These are phyloP conservation scores for Trypanosoma caninum DNA, from an alignment of 208 protist species.

Conservation along the genomic window DNA sequence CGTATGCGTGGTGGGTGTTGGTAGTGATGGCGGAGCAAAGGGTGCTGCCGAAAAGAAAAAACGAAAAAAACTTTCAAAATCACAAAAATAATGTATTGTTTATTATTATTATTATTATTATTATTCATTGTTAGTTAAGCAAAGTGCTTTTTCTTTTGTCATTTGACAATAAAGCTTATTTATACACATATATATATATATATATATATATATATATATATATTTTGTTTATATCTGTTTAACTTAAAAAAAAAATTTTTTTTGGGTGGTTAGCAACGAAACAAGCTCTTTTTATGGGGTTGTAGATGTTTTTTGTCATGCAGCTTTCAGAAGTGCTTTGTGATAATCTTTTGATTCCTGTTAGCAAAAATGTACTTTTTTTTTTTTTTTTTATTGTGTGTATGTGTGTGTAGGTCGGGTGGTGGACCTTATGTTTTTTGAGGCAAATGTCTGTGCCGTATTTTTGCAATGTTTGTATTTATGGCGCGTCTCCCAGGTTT, in stretches of 20 bases:
- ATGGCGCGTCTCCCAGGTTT: slow-evolving; percentile 40
- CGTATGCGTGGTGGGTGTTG: slow-evolving; percentile 31
- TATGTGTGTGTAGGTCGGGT: background rate
- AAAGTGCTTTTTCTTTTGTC: slow-evolving; percentile 21
- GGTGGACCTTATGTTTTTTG: background rate
- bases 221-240: too few relatives aligned
- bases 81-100: background rate
- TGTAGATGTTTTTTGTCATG: too few relatives aligned
- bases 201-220: slow-evolving; percentile 1
- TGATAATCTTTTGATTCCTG: background rate
- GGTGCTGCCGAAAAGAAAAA: background rate
- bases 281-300: too few relatives aligned
- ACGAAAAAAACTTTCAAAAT: slow-evolving; percentile 1
- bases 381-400: slow-evolving; percentile 3
- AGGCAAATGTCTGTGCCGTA: slow-evolving; percentile 17
- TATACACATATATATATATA: too few relatives aligned
- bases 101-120: slow-evolving; percentile 10
- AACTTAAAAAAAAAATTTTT: too few relatives aligned
- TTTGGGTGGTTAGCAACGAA: too few relatives aligned
- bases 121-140: slow-evolving; percentile 6
- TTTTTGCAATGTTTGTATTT: slow-evolving; percentile 36
- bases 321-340: background rate
- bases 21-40: background rate
- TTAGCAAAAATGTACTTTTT: background rate
- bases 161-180: background rate